Evolutionary conservation across 176 grass and related monocot species (phyloP).

Genomic region (Secale cereale): DNA sequence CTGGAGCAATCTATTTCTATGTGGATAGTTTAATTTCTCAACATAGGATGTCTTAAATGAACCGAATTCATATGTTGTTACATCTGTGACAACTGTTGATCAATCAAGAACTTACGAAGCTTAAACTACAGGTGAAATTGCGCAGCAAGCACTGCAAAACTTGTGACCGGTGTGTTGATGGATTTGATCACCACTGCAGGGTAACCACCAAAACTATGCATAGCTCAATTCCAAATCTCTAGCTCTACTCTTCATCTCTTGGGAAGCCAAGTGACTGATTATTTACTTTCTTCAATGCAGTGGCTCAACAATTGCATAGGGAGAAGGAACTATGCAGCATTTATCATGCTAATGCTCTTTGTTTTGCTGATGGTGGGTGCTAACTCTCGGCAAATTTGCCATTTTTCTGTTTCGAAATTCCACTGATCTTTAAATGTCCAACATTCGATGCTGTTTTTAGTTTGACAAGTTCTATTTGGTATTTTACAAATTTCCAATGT

Average conservation of each 20-base stretch:
- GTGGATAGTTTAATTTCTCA: background rate
- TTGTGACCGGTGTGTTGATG: constrained; percentile 89
- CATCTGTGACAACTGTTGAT: background rate
- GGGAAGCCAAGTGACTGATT: constrained; percentile 3
- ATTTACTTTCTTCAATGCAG: constrained; percentile 34
- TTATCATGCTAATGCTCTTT: constrained; percentile 87
- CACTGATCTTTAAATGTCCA: background rate
- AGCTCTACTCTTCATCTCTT: background rate
- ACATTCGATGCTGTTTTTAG: background rate
- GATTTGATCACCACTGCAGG: constrained; percentile 99
- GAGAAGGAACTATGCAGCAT: constrained; percentile 77
- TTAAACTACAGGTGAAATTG: constrained; percentile 66
- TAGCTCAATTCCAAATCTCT: background rate
- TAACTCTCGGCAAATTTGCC: background rate
- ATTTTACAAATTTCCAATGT: background rate
- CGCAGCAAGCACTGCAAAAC: constrained; percentile 97
- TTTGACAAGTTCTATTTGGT: background rate
- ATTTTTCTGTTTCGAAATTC: background rate
- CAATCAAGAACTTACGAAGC: background rate
- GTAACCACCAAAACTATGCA: constrained; percentile 26
- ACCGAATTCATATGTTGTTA: background rate
- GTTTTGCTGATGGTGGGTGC: constrained; percentile 70
- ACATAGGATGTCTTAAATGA: background rate
- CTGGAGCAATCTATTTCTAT: background rate
- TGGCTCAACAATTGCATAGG: constrained; percentile 99